Percentiles rank a stretch among this genome's conserved stretches.
phyloP scores from a whole-genome alignment of 2,329 filamentous ascomycete species.

The Reticulascus tulasneorum region DNA sequence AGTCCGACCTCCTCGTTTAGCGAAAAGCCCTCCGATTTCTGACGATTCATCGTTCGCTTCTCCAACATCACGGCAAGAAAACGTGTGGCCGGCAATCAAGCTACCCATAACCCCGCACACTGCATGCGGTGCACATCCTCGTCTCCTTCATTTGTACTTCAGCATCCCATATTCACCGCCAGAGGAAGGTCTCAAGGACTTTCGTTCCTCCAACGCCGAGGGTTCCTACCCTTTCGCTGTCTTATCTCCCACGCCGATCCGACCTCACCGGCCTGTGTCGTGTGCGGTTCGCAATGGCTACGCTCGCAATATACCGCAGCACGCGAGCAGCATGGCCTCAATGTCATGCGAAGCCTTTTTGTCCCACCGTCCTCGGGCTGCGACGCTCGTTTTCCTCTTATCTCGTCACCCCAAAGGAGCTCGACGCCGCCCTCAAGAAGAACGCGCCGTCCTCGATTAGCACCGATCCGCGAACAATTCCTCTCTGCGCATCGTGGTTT shows the following conservation, averaged over 20 bases:
- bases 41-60: no score
- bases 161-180: no score
- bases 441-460: conserved; percentile 77
- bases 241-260: background rate
- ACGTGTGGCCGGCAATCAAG: no score
- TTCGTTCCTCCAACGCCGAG: background rate
- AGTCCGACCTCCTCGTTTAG: no score
- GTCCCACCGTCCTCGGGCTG: conserved; percentile 26
- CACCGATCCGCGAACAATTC: conserved; percentile 77
- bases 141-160: no score
- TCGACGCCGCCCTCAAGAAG: conserved; percentile 75
- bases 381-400: conserved; percentile 69
- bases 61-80: no score
- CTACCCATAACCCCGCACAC: no score
- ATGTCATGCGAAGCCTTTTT: conserved; percentile 27
- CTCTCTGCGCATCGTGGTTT: conserved; percentile 93
- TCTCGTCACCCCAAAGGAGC: conserved; percentile 79
- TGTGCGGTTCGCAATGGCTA: conserved; percentile 33
- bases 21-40: no score
- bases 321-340: conserved; percentile 35
- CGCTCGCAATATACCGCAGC: conserved; percentile 37
- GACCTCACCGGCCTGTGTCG: conserved; percentile 1
- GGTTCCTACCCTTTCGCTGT: conserved; percentile 2
- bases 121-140: no score
- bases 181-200: no score